Evolutionary conservation across 1,139 yeast species (phyloP).

Genomic region (Candida sanyaensis): DNA sequence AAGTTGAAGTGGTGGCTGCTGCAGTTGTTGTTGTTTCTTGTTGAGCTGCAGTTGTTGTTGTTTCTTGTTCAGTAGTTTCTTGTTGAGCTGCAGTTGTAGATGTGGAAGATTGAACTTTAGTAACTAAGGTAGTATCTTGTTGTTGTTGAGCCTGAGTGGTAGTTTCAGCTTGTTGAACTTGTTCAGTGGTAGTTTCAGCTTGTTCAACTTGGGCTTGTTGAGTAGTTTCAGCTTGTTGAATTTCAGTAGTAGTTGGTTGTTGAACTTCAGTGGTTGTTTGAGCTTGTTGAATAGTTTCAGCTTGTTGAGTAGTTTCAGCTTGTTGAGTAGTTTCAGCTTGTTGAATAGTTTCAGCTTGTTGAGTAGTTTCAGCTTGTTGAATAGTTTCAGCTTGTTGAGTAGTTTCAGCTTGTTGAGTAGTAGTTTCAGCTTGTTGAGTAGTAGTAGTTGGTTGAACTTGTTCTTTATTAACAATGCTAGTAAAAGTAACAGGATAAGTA

Average conservation of each 20-base stretch:
- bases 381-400: slow-evolving; percentile 9
- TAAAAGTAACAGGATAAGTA: slow-evolving; percentile 24
- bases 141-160: slow-evolving; percentile 5
- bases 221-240: not conserved
- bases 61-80: slow-evolving; percentile 2
- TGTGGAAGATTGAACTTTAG: slow-evolving; percentile 4
- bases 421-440: slow-evolving; percentile 22
- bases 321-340: slow-evolving; percentile 7
- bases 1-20: slow-evolving; percentile 10
- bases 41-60: slow-evolving; percentile 4
- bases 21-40: slow-evolving; percentile 9
- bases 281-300: slow-evolving; percentile 7
- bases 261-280: slow-evolving; percentile 5
- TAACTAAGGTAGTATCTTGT: slow-evolving; percentile 3
- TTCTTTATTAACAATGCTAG: slow-evolving; percentile 15
- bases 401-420: slow-evolving; percentile 17
- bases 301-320: too few species aligned
- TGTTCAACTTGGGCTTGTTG: slow-evolving; percentile 1
- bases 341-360: slow-evolving; percentile 25
- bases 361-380: slow-evolving; percentile 10
- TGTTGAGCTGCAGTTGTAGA: slow-evolving; percentile 2
- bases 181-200: slow-evolving; percentile 8
- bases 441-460: slow-evolving; percentile 12
- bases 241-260: slow-evolving; percentile 9
- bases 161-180: not conserved